Conservation (phyloP, 139 green algal species). For the Chlamydomonas sphaeroides region DNA sequence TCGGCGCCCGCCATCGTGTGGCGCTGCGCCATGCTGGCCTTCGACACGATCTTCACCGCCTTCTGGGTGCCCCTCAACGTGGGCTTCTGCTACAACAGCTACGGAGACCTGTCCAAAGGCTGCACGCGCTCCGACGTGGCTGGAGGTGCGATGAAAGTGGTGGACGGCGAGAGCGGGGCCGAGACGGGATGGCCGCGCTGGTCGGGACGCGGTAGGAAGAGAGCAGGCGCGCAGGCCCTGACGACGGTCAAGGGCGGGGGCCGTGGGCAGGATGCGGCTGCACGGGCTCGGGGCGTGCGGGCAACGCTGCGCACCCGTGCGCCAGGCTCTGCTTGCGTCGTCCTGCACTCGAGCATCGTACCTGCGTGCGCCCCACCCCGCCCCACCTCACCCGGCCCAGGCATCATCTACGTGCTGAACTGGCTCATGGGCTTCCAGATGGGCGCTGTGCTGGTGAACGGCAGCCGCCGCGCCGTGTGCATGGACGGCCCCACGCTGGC, state of each 20-base stretch:
- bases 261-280: too few relatives aligned
- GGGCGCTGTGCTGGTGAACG: neutral
- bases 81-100: conserved; percentile 35
- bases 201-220: too few relatives aligned
- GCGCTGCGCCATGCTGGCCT: conserved; percentile 44
- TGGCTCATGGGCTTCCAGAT: conserved; percentile 34
- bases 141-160: conserved; percentile 9
- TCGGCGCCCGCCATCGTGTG: conserved; percentile 1
- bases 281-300: too few relatives aligned
- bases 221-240: too few relatives aligned
- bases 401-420: conserved; percentile 42
- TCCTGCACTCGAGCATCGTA: too few relatives aligned
- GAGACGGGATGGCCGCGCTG: too few relatives aligned
- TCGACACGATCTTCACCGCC: conserved; percentile 55
- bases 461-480: neutral
- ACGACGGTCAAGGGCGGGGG: too few relatives aligned
- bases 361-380: too few relatives aligned
- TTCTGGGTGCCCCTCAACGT: conserved; percentile 51
- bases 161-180: neutral
- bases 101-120: conserved; percentile 15
- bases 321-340: too few relatives aligned
- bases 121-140: conserved; percentile 43
- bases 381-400: too few relatives aligned
- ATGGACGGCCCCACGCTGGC: conserved; percentile 17
- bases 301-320: too few relatives aligned